These are phyloP conservation scores for Drosera spatulata DNA, from an alignment of 179 eudicot species.

Conservation along the genomic window DNA sequence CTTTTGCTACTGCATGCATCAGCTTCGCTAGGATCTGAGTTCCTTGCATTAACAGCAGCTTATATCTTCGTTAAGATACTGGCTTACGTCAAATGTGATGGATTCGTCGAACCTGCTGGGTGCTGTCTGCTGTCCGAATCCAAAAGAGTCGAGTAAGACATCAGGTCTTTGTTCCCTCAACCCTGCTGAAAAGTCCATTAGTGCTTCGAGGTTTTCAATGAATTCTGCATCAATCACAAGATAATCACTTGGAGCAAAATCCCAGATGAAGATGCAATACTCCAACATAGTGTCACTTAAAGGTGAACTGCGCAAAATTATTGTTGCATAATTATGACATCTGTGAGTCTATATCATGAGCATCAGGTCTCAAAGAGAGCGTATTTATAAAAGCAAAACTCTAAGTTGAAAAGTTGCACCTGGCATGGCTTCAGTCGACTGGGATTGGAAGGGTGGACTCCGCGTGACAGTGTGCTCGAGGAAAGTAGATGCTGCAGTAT, in stretches of 20 bases:
- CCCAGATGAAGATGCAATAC: background rate
- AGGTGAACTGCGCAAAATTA: background rate
- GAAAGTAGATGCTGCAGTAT: slow-evolving; percentile 51
- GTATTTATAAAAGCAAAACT: too few species aligned
- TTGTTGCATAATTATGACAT: background rate
- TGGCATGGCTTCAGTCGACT: slow-evolving; percentile 28
- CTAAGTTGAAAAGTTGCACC: slow-evolving; percentile 19
- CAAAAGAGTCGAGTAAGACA: slow-evolving; percentile 38
- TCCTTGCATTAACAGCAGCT: too few species aligned
- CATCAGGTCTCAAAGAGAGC: too few species aligned
- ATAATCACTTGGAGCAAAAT: background rate
- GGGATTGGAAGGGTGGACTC: slow-evolving; percentile 49
- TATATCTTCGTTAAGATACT: too few species aligned
- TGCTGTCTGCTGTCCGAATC: slow-evolving; percentile 24
- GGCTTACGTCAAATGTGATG: too few species aligned
- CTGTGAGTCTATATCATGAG: too few species aligned
- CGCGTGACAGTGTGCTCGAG: slow-evolving; percentile 42
- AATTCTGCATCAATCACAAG: slow-evolving; percentile 18
- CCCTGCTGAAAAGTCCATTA: slow-evolving; percentile 17
- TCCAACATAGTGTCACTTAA: background rate
- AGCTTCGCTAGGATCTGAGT: too few species aligned
- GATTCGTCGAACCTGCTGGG: slow-evolving; percentile 2
- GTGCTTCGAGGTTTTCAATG: slow-evolving; percentile 27
- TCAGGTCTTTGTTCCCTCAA: slow-evolving; percentile 46
- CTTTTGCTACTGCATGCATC: too few species aligned